phyloP scores from a whole-genome alignment of 768 basidiomycete genomes.

The Serendipita vermifera region DNA sequence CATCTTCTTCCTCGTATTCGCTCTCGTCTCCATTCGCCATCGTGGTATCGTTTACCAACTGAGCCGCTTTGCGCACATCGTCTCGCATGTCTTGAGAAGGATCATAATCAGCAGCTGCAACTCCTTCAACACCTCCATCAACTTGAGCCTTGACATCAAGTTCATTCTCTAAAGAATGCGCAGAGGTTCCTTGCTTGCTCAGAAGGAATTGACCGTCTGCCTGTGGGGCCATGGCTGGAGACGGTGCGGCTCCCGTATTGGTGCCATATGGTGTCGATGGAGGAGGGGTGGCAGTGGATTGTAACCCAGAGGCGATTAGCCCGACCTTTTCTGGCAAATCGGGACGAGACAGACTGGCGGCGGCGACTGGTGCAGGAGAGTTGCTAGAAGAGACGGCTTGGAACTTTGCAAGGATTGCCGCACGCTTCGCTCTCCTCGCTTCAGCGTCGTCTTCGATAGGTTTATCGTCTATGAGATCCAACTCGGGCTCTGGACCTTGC shows the following conservation, averaged over 20 bases:
- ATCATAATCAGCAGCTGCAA: constrained; percentile 91
- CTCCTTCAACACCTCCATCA: constrained; percentile 44
- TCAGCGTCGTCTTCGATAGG: constrained; percentile 49
- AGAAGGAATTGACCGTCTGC: constrained; percentile 18
- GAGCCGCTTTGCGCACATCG: constrained; percentile 53
- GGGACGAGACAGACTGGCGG: constrained; percentile 2
- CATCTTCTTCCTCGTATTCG: constrained; percentile 48
- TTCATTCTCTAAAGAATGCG: constrained; percentile 36
- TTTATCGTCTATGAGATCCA: constrained; percentile 41
- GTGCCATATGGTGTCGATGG: constrained; percentile 23
- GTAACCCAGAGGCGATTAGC: constrained; percentile 29
- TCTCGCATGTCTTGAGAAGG: constrained; percentile 69
- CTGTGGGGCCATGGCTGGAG: neutral
- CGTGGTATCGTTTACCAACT: constrained; percentile 20
- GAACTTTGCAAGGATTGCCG: constrained; percentile 73
- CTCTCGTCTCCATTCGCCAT: constrained; percentile 30
- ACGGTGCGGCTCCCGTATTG: neutral
- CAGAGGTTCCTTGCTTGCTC: constrained; percentile 38
- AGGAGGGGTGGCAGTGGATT: constrained; percentile 40
- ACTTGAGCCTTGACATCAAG: constrained; percentile 29
- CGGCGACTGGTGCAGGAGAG: constrained; percentile 21
- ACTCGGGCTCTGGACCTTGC: constrained; percentile 33
- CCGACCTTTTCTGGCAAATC: constrained; percentile 29
- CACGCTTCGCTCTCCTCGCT: constrained; percentile 54
- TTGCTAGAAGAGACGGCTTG: constrained; percentile 25